These are phyloP conservation scores for Gossypium ekmanianum DNA, from an alignment of 345 rosid genomes.

Conservation along the genomic window DNA sequence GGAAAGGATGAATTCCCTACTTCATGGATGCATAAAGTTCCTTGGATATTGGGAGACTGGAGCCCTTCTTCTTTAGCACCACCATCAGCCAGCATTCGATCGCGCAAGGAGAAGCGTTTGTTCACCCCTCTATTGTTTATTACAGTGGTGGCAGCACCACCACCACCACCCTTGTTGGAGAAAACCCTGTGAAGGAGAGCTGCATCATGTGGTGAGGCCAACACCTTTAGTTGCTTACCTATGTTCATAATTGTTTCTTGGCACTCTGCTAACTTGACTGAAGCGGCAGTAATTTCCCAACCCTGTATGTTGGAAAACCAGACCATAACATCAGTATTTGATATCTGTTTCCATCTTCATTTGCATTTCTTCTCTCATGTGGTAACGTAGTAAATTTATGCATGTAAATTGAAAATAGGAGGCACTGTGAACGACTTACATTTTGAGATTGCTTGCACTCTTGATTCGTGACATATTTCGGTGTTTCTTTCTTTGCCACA, in stretches of 20 bases:
- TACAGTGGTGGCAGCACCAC: slow-evolving; percentile 24
- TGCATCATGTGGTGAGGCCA: slow-evolving; percentile 49
- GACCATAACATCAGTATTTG: not conserved
- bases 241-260: slow-evolving; percentile 75
- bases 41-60: slow-evolving; percentile 24
- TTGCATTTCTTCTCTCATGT: not conserved
- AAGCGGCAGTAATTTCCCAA: slow-evolving; percentile 63
- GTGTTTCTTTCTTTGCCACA: slow-evolving; percentile 48
- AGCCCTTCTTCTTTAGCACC: slow-evolving; percentile 35
- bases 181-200: slow-evolving; percentile 42
- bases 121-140: slow-evolving; percentile 26
- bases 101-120: slow-evolving; percentile 50
- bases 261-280: slow-evolving; percentile 80
- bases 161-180: slow-evolving; percentile 10
- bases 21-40: not conserved
- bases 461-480: slow-evolving; percentile 26
- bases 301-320: slow-evolving; percentile 39
- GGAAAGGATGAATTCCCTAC: slow-evolving; percentile 3
- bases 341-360: not conserved
- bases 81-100: slow-evolving; percentile 64
- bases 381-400: not conserved
- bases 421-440: slow-evolving; percentile 41
- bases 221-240: slow-evolving; percentile 73
- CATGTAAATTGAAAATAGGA: not conserved
- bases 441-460: slow-evolving; percentile 44